phyloP scores from a whole-genome alignment of 352 stramenopile genomes.

The Phytophthora fragariaefolia region DNA sequence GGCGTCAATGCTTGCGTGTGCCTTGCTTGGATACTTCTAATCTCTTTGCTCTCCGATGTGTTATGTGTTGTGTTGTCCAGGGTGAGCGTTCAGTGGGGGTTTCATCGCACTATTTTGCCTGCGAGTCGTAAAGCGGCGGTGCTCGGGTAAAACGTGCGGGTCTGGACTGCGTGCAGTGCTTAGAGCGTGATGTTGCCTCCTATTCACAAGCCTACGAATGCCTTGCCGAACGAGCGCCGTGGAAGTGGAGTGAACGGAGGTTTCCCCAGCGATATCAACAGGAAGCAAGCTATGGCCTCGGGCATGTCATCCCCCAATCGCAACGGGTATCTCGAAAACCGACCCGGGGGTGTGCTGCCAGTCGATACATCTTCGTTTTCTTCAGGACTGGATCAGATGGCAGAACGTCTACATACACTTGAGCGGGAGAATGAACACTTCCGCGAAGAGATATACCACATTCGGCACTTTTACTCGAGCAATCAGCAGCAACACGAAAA shows the following conservation, averaged over 20 bases:
- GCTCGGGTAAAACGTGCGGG: not conserved
- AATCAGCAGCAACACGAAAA: conserved; percentile 68
- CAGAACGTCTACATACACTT: conserved; percentile 43
- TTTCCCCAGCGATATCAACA: conserved; percentile 19
- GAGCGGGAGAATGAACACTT: conserved; percentile 70
- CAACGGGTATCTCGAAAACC: conserved; percentile 7
- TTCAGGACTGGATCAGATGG: conserved; percentile 12
- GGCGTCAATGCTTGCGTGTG: conserved; percentile 8
- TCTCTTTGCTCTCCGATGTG: conserved; percentile 5
- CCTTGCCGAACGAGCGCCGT: conserved; percentile 19
- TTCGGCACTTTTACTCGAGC: conserved; percentile 59
- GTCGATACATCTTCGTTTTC: conserved; percentile 4
- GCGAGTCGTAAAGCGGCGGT: conserved; percentile 11
- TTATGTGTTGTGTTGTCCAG: conserved; percentile 4
- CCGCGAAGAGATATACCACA: conserved; percentile 58
- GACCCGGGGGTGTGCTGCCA: not conserved
- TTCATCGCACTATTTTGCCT: conserved; percentile 27
- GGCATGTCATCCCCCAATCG: conserved; percentile 17
- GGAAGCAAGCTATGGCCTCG: conserved; percentile 18
- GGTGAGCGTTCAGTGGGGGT: conserved; percentile 7
- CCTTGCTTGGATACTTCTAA: conserved; percentile 11
- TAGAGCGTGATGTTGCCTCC: conserved; percentile 49
- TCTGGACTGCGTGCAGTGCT: conserved; percentile 2
- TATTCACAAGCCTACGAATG: conserved; percentile 48
- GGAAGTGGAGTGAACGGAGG: conserved; percentile 10